Conservation (phyloP, 345 rosid genomes). For the Brassica nigra region DNA sequence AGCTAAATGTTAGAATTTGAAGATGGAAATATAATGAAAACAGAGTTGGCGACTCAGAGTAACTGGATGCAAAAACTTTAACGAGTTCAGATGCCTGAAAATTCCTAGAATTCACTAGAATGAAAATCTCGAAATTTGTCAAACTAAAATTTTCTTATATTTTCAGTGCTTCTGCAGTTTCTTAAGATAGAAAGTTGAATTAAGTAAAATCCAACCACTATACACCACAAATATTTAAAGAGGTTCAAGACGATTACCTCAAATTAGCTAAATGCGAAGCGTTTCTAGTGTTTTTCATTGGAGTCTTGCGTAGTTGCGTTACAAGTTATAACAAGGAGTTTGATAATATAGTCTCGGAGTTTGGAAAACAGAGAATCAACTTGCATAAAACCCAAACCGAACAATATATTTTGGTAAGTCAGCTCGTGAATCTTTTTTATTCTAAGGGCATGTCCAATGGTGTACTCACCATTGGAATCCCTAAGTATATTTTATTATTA, state of each 20-base stretch:
- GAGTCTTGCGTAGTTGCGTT: background rate
- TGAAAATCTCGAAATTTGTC: background rate
- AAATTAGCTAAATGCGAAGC: background rate
- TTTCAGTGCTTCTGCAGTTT: background rate
- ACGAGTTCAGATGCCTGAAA: background rate
- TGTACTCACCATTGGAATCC: no score
- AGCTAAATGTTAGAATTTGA: background rate
- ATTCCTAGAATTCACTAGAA: background rate
- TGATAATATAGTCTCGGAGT: background rate
- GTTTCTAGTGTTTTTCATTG: background rate
- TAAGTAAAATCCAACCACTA: background rate
- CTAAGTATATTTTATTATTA: no score
- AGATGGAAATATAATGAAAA: background rate
- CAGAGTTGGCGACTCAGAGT: background rate
- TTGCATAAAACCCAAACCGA: background rate
- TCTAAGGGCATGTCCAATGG: no score
- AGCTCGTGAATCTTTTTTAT: background rate
- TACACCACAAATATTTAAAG: background rate
- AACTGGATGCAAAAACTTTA: background rate
- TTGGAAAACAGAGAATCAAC: background rate
- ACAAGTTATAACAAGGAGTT: background rate
- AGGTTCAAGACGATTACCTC: background rate
- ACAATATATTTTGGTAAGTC: background rate
- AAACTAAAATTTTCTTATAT: background rate
- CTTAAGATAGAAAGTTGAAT: background rate